Evolutionary conservation across 768 basidiomycete species (phyloP).

Genomic region (Phylloporus rhodoxanthus): DNA sequence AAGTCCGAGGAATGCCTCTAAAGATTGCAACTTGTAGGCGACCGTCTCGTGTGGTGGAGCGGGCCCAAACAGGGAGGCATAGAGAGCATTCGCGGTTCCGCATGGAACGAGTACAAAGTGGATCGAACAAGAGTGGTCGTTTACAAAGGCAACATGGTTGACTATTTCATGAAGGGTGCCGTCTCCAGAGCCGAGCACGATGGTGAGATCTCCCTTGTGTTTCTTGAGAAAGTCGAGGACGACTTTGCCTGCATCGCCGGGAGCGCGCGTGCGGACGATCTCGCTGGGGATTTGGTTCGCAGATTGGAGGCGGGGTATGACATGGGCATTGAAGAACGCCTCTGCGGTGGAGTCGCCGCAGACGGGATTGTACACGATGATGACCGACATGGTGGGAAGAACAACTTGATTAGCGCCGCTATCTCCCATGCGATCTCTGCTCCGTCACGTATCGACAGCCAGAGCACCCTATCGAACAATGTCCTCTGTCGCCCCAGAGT

Average conservation of each 20-base stretch:
- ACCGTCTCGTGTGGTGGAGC: conserved; percentile 18
- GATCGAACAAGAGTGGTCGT: conserved; percentile 24
- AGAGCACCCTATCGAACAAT: conserved; percentile 15
- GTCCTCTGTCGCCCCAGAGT: conserved; percentile 31
- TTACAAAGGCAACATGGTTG: conserved; percentile 41
- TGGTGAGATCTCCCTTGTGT: conserved; percentile 31
- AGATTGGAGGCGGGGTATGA: conserved; percentile 55
- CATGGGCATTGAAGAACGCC: conserved; percentile 50
- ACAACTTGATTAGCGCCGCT: neutral
- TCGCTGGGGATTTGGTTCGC: conserved; percentile 29
- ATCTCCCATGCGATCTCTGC: conserved; percentile 11
- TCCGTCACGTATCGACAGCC: conserved; percentile 7
- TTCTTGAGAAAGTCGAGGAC: conserved; percentile 38
- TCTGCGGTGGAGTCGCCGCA: conserved; percentile 56
- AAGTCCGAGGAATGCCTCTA: conserved; percentile 45
- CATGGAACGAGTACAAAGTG: conserved; percentile 57
- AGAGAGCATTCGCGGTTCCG: conserved; percentile 94
- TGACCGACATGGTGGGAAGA: conserved; percentile 37
- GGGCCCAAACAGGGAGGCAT: conserved; percentile 68
- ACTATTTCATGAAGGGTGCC: conserved; percentile 90
- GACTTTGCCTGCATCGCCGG: conserved; percentile 50
- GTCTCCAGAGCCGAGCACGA: conserved; percentile 79
- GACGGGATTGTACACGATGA: conserved; percentile 73
- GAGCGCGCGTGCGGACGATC: conserved; percentile 45
- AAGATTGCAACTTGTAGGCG: conserved; percentile 48